These are phyloP conservation scores for Gracilariopsis chorda DNA, from an alignment of 23 red algal genomes.

Conservation along the genomic window DNA sequence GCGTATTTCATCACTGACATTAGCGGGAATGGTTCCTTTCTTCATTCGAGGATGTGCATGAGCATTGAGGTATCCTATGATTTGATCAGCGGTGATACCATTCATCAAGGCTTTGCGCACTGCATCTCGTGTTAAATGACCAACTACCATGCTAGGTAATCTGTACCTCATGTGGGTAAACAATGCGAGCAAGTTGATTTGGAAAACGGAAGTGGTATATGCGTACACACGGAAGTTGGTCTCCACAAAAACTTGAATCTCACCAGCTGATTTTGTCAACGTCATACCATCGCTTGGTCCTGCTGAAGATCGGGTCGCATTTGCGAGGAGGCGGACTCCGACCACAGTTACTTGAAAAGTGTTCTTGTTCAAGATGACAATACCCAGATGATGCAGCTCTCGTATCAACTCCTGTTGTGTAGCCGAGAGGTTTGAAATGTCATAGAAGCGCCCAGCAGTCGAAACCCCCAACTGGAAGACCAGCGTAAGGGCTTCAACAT, in stretches of 20 bases:
- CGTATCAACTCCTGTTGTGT: constrained; percentile 29
- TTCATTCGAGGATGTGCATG: constrained; percentile 82
- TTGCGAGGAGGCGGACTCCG: constrained; percentile 44
- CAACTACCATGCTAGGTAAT: constrained; percentile 91
- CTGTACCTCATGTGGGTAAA: constrained; percentile 89
- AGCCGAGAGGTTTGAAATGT: background rate
- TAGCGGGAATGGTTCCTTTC: constrained; percentile 71
- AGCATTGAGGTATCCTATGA: constrained; percentile 85
- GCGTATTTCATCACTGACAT: constrained; percentile 85
- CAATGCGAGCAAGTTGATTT: constrained; percentile 84
- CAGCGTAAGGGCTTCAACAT: constrained; percentile 10
- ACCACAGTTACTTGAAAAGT: constrained; percentile 53
- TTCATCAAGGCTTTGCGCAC: constrained; percentile 85
- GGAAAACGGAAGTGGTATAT: constrained; percentile 86
- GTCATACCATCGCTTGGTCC: constrained; percentile 7
- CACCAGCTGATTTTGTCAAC: constrained; percentile 38
- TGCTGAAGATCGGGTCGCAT: background rate
- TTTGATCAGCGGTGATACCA: constrained; percentile 97
- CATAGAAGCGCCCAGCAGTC: constrained; percentile 20
- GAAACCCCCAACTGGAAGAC: constrained; percentile 60
- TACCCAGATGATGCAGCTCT: constrained; percentile 62
- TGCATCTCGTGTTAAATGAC: constrained; percentile 74
- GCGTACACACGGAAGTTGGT: constrained; percentile 99
- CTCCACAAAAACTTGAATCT: constrained; percentile 85
- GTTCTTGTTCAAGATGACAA: constrained; percentile 34